Evolutionary conservation across 768 basidiomycete genomes (phyloP), one percentile per base, ranked within the genome.

Genomic region (Serendipita sp.): DNA sequence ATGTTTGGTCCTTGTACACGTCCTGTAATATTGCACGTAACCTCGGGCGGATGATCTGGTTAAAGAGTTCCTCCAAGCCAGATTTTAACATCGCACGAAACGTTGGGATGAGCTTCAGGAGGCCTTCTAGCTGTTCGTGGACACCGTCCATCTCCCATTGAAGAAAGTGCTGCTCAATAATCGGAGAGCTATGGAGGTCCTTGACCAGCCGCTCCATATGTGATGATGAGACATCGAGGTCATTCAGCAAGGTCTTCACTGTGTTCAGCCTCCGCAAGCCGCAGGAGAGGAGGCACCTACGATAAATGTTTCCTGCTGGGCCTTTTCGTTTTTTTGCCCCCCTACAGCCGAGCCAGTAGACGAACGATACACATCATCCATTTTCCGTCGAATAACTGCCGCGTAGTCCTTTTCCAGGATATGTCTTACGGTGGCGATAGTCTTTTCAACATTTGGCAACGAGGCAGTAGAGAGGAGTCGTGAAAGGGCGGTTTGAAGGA

Each of bases 61-160:
- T 97, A 78, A 98, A 97, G 44, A 98, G 78, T 69, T 95, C 91
- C 69, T 99, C 96, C 32, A 96, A 77, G 15, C 94, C 91, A 2
- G 81, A 77, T 73, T 86, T 85, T 60, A 91, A 76, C 0, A 85
- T 83, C 1, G 84, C 80, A 46, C 85, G 81, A 73, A 96, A 84
- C 70, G 85, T 86, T 1, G 77, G 72, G 1, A 79, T 80, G 44
- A 86, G 74, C n/a, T 72, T 76, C 34, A 80, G 77, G 66, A 91
- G 78, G 3, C 77, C 75, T 2, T 76, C 70, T 13, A 89, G 71
- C 44, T 78, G 74, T 1, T 74, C 72, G 69, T 76, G 82, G 1
- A 85, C 83, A 0, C 70, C 58, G 0, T 75, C 68, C 54, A 84
- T 79, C 63, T 92, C 85, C 4, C 72, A 69, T 2, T 81, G 78